Base-by-base conservation (phyloP, 1,139 yeast genomes). In the Kazachstania sp. region DNA sequence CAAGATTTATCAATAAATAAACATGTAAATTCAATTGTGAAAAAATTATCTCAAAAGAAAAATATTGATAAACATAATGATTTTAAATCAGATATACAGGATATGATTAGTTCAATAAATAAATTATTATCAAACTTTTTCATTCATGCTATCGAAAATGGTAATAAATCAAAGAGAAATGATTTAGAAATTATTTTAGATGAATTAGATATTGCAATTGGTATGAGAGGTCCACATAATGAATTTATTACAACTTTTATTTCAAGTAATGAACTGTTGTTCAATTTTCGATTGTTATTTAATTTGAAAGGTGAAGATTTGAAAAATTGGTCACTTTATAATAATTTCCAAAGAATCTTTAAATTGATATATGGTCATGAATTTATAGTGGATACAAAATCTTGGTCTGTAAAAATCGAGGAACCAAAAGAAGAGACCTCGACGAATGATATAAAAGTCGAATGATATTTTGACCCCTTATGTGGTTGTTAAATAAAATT, bases 51-150 rank as follows among this genome's bases (percentile, higher is more conserved):
- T 2, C 60, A 58, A 34, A 61, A 57, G 49, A 56, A 54, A 43
- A 60, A 61, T 32, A 20, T 55, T 15, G 64, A 61, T 15, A 47
- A 49, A 16, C 67, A 63, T 50, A 46, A 50, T 15, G 66, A 63
- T 35, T 41, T 49, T 37, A 55, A 54, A 44, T 42, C 57, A 18
- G 66, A 63, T 41, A 44, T 63, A 13, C 45, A 42, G 11, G 66
- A 61, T 42, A 59, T 55, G 44, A 40, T 63, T 26, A n/a, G 47
- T 11, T 52, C 57, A 3, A 53, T 60, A 2, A 62, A 62, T 46
- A 56, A 49, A 37, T 41, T 59, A 26, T 26, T 63, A 16, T 37
- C 50, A 5, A 56, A 53, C 13, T 35, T 56, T 13, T 44, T 55
- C n/a, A 1, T 26, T 15, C 16, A 50, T 4, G 8, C 31, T 11